Percentiles rank a stretch among this genome's conserved stretches.
Conservation (phyloP, 345 rosid species). For the Gossypium thurberi region DNA sequence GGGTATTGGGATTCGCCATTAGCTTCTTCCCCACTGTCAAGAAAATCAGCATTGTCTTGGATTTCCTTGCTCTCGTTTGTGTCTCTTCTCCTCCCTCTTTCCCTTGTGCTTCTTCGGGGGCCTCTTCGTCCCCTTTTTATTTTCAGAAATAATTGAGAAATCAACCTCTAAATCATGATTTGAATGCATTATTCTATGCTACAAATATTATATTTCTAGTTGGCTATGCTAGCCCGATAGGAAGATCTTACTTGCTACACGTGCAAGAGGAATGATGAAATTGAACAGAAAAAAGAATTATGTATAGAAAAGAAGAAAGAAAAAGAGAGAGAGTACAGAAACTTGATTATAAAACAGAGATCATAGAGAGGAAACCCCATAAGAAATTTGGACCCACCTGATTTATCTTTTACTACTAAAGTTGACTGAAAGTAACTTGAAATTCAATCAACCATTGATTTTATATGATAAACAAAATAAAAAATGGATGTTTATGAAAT, state of each 20-base stretch:
- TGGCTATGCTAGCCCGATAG: neutral
- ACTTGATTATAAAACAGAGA: neutral
- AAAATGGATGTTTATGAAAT: neutral
- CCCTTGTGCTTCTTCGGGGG: slow-evolving; percentile 29
- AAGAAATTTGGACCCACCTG: slow-evolving; percentile 21
- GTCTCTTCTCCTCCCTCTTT: slow-evolving; percentile 26
- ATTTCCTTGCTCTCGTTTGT: slow-evolving; percentile 33
- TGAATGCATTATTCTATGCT: neutral
- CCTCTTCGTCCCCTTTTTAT: slow-evolving; percentile 25
- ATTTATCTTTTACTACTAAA: slow-evolving; percentile 14
- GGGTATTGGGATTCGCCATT: slow-evolving; percentile 65
- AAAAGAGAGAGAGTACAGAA: neutral
- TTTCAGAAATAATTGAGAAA: neutral
- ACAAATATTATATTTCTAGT: neutral
- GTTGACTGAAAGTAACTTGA: slow-evolving; percentile 23
- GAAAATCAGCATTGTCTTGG: slow-evolving; percentile 38
- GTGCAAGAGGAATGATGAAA: neutral
- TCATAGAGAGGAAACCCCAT: neutral
- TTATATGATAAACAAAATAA: neutral
- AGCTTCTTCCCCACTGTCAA: slow-evolving; percentile 63
- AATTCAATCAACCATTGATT: slow-evolving; percentile 8
- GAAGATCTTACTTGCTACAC: slow-evolving; percentile 7
- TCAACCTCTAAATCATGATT: neutral
- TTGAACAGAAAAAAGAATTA: no score
- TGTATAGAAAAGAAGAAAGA: neutral